Base-by-base conservation (phyloP, 2,329 filamentous ascomycete species). In the Botrytis fabae region DNA sequence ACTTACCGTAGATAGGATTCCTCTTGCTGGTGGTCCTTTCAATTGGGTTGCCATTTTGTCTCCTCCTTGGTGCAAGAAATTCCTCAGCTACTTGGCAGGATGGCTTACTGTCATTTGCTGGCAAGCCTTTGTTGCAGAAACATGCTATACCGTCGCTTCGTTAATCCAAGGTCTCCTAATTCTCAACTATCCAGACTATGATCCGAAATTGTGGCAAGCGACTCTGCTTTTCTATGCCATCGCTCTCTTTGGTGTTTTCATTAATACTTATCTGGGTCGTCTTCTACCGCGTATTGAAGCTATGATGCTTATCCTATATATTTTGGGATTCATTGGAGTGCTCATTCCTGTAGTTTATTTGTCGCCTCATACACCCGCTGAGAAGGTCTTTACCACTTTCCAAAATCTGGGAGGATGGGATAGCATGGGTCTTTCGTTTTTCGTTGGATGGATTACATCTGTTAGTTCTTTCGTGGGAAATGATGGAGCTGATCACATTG, bases 1-100 rank as follows among this genome's bases (percentile, higher is more conserved):
- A 40, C 22, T 71, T 20, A 69, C 57, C 46, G 42, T 10, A 4
- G 7, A 32, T 59, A 77, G 75, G 83, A 71, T 73, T 51, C 74
- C 74, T 5, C 62, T 69, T 9, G 69, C 74, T 16, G 74, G 74
- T n/a, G 74, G 74, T 2, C 72, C 69, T 18, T 75, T 70, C 28
- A 66, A 74, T 25, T 75, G 69, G 62, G 73, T 75, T 51, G 69
- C 70, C 2, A 62, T 75, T 20, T 71, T 74, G 22, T 69, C 65
- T 20, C 73, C 74, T 22, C 65, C 59, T 20, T 70, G 66, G 44
- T 74, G 54, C 35, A 60, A 44, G 32, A 73, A 71, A 3, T 66
- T 75, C n/a, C 65, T 75, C 0, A 75, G 74, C 35, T 75, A 75
- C 48, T 32, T 74, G 4, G 68, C 74, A 20, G 74, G 73, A n/a